Conservation (phyloP, 495 filamentous ascomycete species). For the Rostrohypoxylon terebratum region DNA sequence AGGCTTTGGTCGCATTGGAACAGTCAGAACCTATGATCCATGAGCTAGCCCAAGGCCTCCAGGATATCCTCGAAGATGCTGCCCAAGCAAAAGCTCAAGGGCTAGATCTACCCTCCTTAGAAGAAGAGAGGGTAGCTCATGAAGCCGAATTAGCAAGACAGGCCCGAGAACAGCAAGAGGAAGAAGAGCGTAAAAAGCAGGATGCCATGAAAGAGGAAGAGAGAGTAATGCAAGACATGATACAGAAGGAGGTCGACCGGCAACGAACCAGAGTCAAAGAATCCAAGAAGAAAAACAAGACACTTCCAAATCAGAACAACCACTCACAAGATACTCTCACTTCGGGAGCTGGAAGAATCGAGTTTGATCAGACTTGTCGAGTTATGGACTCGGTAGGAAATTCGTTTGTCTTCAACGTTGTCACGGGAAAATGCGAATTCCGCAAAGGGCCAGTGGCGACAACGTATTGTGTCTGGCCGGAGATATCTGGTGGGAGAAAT, state of each 20-base stretch:
- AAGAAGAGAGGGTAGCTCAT: constrained; percentile 84
- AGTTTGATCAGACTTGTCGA: constrained; percentile 77
- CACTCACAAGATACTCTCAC: constrained; percentile 30
- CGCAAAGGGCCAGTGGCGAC: constrained; percentile 68
- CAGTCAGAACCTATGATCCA: constrained; percentile 90
- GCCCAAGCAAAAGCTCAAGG: constrained; percentile 77
- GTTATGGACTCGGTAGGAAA: constrained; percentile 69
- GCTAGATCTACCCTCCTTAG: constrained; percentile 82
- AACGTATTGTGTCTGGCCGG: constrained; percentile 76
- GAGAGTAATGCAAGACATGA: constrained; percentile 75
- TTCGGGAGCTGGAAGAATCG: constrained; percentile 54
- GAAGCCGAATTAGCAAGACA: constrained; percentile 63
- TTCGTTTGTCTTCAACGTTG: constrained; percentile 69
- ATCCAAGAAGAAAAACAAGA: constrained; percentile 58
- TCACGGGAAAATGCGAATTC: constrained; percentile 70
- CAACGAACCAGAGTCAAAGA: constrained; percentile 70
- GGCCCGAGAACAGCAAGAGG: constrained; percentile 62
- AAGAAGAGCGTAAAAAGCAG: constrained; percentile 61
- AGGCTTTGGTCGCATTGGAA: constrained; percentile 65
- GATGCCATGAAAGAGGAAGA: constrained; percentile 79
- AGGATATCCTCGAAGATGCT: constrained; percentile 89
- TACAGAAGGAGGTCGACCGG: constrained; percentile 79
- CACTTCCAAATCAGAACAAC: constrained; percentile 37
- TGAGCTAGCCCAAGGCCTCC: constrained; percentile 82
- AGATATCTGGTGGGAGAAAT: constrained; percentile 62